These are phyloP conservation scores for Letharia columbiana DNA, from an alignment of 495 filamentous ascomycete species.

Conservation along the genomic window DNA sequence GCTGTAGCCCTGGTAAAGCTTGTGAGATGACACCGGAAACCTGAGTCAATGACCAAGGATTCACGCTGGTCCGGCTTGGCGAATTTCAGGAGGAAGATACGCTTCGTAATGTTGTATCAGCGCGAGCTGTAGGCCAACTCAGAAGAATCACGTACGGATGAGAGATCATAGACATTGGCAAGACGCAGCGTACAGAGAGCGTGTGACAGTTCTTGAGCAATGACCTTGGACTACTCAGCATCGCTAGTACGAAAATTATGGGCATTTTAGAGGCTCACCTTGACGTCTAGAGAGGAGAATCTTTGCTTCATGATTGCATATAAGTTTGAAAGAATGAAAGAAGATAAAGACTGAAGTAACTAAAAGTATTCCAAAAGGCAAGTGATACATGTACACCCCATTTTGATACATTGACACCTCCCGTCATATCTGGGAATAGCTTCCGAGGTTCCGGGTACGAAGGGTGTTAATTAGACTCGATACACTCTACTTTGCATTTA, in stretches of 20 bases:
- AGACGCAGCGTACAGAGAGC: constrained; percentile 69
- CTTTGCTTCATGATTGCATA: constrained; percentile 74
- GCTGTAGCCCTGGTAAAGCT: constrained; percentile 79
- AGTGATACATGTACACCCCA: too few species aligned
- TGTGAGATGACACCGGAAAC: constrained; percentile 92
- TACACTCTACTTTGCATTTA: too few species aligned
- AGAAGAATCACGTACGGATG: constrained; percentile 45
- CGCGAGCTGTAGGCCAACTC: neutral
- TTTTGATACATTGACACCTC: too few species aligned
- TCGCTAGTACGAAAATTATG: neutral
- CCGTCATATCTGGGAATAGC: too few species aligned
- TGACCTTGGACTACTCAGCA: constrained; percentile 51
- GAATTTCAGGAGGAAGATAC: constrained; percentile 89
- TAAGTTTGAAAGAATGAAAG: too few species aligned
- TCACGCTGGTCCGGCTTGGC: constrained; percentile 78
- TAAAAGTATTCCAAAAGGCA: too few species aligned
- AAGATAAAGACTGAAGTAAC: too few species aligned
- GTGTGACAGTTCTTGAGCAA: constrained; percentile 79
- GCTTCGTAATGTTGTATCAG: constrained; percentile 32
- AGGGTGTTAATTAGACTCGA: too few species aligned
- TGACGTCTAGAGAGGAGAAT: constrained; percentile 89
- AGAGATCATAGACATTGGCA: constrained; percentile 91
- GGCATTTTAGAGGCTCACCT: constrained; percentile 40
- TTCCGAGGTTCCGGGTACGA: too few species aligned
- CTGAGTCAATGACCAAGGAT: constrained; percentile 85